Evolutionary conservation across 2,329 filamentous ascomycete genomes (phyloP), one percentile per base, ranked within the genome.

Genomic region (Alternaria panax): DNA sequence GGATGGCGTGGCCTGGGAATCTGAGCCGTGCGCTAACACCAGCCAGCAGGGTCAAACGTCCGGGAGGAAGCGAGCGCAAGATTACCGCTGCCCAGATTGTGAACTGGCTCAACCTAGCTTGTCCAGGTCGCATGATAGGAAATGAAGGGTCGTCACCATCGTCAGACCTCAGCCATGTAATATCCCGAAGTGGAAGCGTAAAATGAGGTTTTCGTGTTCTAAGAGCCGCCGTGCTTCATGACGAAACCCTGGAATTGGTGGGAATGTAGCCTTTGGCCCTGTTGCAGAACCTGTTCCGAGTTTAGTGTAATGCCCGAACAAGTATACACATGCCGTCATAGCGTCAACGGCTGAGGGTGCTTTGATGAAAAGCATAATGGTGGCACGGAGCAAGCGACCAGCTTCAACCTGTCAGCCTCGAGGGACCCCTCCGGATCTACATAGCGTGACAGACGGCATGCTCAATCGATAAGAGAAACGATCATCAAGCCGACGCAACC

Each of bases 51-150:
- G 70, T 72, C 72, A 75, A 52, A 76, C 73, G 73, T 74, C 69
- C 75, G 75, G 75, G 75, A 78, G 67, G 69, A 77, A 78, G 75
- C 75, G 75, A 77, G 71, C 57, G 68, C 64, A 68, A 76, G 72
- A 75, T 75, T 72, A 72, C 66, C 64, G 60, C 67, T 66, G 74
- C 73, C 74, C 71, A 60, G 71, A 73, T 68, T 58, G 67, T 51
- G 54, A 52, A 48, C 54, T 59, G 63, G 58, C 68, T 73, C 64
- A 64, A 71, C 69, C 47, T 65, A 70, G 68, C 66, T 48, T 52
- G 64, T 66, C 46, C 54, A 67, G 54, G 59, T 69, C 54, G 68
- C 66, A 72, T 69, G 66, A 73, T 67, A 66, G 70, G 75, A 78
- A 78, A 78, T 78, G 75, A 78, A 78, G 75, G 75, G 73, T 68